A percentile compares a stretch with the other conserved stretches of the same genome.
These are phyloP conservation scores for Suhomyces taliae DNA, from an alignment of 1,139 yeast species.

Conservation along the genomic window DNA sequence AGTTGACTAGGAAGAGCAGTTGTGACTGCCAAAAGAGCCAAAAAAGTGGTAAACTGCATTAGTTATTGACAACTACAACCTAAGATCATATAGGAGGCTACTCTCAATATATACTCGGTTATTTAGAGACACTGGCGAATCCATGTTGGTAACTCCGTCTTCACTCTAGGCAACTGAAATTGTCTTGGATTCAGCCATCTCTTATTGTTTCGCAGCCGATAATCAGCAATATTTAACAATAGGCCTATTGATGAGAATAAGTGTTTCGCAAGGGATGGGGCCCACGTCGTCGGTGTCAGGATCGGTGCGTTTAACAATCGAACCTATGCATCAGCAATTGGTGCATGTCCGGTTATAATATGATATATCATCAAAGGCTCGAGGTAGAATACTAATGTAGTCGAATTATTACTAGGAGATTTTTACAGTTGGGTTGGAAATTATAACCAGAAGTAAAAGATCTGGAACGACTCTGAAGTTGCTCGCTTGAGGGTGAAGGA, in stretches of 20 bases:
- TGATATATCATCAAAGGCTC: too few species aligned
- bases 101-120: too few species aligned
- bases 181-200: neutral
- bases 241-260: neutral
- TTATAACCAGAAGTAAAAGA: too few species aligned
- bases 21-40: conserved; percentile 1
- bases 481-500: too few species aligned
- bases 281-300: neutral
- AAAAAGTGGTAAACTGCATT: neutral
- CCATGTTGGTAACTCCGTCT: neutral
- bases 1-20: conserved; percentile 5
- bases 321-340: neutral
- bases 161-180: neutral
- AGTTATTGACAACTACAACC: too few species aligned
- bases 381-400: too few species aligned
- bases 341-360: too few species aligned
- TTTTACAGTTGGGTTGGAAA: too few species aligned
- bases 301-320: neutral
- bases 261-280: conserved; percentile 2
- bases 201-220: conserved; percentile 6
- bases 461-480: too few species aligned
- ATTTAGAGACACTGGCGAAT: too few species aligned
- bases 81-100: too few species aligned
- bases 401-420: too few species aligned
- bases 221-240: neutral